Percentiles rank a stretch among this genome's conserved stretches.
Evolutionary conservation across 345 rosid species (phyloP).

Genomic region (Eutrema japonicum): DNA sequence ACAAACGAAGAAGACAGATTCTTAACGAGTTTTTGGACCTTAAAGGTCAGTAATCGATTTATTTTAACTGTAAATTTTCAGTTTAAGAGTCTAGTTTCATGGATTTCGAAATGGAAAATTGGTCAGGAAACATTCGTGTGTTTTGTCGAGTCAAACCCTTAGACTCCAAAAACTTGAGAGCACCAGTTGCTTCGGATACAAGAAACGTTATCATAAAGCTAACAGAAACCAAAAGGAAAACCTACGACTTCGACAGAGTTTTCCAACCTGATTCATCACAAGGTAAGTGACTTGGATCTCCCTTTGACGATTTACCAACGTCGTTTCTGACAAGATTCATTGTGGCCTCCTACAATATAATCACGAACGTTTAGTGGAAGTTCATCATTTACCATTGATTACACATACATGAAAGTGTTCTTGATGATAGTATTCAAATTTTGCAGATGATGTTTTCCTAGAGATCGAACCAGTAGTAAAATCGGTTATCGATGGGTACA

Average conservation of each 20-base stretch:
- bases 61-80: neutral
- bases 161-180: constrained; percentile 39
- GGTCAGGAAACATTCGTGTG: constrained; percentile 74
- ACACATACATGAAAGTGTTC: neutral
- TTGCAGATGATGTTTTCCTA: constrained; percentile 73
- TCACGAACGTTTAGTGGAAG: too few species aligned
- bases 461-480: constrained; percentile 81
- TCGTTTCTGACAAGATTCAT: too few species aligned
- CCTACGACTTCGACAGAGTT: constrained; percentile 66
- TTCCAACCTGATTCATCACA: constrained; percentile 70
- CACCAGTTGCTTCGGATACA: constrained; percentile 55
- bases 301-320: neutral
- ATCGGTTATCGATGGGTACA: constrained; percentile 80
- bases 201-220: constrained; percentile 53
- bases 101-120: neutral
- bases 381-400: neutral
- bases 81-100: constrained; percentile 6
- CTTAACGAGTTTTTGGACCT: constrained; percentile 73
- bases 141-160: constrained; percentile 75
- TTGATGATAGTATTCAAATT: constrained; percentile 29
- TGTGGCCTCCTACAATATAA: too few species aligned
- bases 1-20: constrained; percentile 60
- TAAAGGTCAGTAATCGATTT: constrained; percentile 57
- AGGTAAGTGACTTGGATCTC: constrained; percentile 48
- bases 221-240: constrained; percentile 52